phyloP scores from a whole-genome alignment of 305 asterid genomes.

The Caryopteris hybrid region DNA sequence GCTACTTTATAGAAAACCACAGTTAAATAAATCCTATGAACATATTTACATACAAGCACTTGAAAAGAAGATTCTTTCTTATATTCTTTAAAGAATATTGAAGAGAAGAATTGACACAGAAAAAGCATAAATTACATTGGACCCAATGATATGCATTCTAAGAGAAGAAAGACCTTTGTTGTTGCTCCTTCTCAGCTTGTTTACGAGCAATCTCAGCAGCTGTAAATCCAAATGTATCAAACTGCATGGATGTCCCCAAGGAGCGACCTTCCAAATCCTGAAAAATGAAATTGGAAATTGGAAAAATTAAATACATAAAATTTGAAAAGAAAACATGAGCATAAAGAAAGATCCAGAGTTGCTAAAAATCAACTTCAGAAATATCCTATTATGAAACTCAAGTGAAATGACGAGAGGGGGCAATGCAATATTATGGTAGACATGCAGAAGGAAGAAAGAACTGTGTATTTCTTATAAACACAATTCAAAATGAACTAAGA shows the following conservation, averaged over 20 bases:
- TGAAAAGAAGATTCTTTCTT: background rate
- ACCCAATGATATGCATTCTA: background rate
- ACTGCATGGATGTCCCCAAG: constrained; percentile 71
- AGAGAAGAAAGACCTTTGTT: constrained; percentile 51
- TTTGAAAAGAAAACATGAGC: background rate
- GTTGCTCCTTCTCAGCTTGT: constrained; percentile 84
- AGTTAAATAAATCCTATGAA: background rate
- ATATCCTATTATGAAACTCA: background rate
- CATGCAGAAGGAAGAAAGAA: background rate
- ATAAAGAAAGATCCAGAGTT: background rate
- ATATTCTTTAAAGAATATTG: no score
- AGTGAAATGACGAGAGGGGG: background rate
- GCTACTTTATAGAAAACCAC: background rate
- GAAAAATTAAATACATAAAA: background rate
- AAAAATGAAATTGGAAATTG: constrained; percentile 15
- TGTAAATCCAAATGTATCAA: constrained; percentile 91
- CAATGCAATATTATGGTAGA: background rate
- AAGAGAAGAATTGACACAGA: background rate
- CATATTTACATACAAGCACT: constrained; percentile 6
- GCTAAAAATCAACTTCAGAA: background rate
- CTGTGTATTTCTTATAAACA: background rate
- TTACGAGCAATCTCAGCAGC: constrained; percentile 81
- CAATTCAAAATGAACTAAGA: constrained; percentile 13
- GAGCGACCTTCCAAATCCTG: constrained; percentile 85
- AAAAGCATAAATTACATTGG: background rate